Evolutionary conservation across 768 basidiomycete species (phyloP), one percentile per base, ranked within the genome.

Genomic region (Trametes cingulata): DNA sequence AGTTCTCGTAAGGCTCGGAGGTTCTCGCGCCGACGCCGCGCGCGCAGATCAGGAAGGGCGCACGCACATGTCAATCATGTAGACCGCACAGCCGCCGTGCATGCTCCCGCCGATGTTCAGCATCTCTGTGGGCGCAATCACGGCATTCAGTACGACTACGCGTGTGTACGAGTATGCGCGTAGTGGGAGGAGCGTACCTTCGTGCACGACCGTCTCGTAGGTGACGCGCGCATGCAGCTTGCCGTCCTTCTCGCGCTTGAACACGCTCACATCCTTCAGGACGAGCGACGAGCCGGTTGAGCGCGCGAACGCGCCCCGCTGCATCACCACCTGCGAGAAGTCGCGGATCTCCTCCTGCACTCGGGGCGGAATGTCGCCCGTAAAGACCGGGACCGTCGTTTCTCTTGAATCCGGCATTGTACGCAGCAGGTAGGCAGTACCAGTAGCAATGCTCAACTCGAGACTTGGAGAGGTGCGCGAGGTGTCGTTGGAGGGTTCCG

Each of bases 31-130:
- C n/a, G 43, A 4, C 29, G 20, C 4, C 24, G 12, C 20, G 27
- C 20, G 13, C 25, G n/a, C 6, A n/a, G 19, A 43, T 35, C n/a
- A 50, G 29, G 29, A 19, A 40, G 19, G 10, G 36, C 14, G 15
- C 15, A 52, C 65, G 17, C 37, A 66, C 65, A 63, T 37, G 54
- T 66, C 65, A 42, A 66, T 62, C 42, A 66, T 43, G 46, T 61
- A 63, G 17, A 63, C 60, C 20, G 55, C 35, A 40, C 62, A 66
- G 40, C 65, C 65, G 22, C 65, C 65, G 22, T 66, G 65, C 36
- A 66, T 33, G 39, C 37, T 66, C 36, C 55, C 40, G 24, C 39
- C 22, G 14, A 51, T 41, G 45, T 64, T 66, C 27, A 58, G 37
- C 65, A 66, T 66, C n/a, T 63, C 65, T 66, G 25, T 17, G 10